Base-by-base conservation (phyloP, 352 stramenopile species). In the Thalassiosira mediterranea region DNA sequence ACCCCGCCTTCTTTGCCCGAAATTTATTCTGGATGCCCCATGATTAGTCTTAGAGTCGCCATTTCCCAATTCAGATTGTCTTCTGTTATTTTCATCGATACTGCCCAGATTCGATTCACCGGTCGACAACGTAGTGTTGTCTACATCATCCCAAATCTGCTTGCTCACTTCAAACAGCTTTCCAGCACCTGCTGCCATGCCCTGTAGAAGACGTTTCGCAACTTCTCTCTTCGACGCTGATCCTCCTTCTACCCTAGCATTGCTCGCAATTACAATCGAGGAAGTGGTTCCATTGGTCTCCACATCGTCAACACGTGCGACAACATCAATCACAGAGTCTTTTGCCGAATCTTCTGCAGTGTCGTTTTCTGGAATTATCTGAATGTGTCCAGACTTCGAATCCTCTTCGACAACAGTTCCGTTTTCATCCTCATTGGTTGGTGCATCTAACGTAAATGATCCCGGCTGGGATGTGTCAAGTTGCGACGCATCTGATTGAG, bases 51-150 rank as follows among this genome's bases (percentile, higher is more conserved):
- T 8, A 8, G 37, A 8, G 8, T 44, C 37, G 15, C 15, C 37
- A 44, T 15, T 44, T 44, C 37, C 37, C 8, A 44, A 8, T 44
- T 44, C 17, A 34, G 31, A 48, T 15, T 25, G 23, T 13, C 37
- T 15, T 19, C 5, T 58, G 15, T 19, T 19, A 58, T 69, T 21
- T 15, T 31, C 2, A 8, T 8, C 8, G 37, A 44, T 15, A 15
- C 15, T 15, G 37, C 37, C 15, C 37, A 44, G 37, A 44, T 25
- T 51, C 28, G 54, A 64, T 51, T 52, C 54, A 64, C 26, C 31
- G n/a, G 54, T 38, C 26, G 31, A 32, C 26, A 32, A 28, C 46
- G 49, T 32, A 34, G 42, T 31, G 59, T 52, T 29, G 25, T 60
- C 37, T 4, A 19, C n/a, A 21, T 15, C 5, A 42, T 60, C 51